A percentile compares a stretch with the other conserved stretches of the same genome.
Conservation (phyloP, 106 monocot species). For the Phalaenopsis aphrodite region DNA sequence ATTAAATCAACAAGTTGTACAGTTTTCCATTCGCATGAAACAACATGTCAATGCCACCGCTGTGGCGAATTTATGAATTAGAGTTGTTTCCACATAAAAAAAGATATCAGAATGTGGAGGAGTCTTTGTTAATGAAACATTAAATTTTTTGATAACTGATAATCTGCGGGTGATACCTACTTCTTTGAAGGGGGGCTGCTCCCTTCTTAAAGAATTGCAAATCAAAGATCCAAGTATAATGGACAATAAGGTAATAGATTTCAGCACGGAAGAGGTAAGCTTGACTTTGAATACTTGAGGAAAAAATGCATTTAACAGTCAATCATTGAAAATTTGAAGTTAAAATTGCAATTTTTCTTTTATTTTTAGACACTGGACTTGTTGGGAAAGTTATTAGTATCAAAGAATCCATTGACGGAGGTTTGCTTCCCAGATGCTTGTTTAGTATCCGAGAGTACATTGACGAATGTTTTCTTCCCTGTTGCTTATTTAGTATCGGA, state of each 20-base stretch:
- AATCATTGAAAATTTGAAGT: neutral
- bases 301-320: neutral
- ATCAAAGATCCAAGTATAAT: conserved; percentile 4
- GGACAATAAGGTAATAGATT: conserved; percentile 1
- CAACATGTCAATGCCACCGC: neutral
- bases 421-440: too few species aligned
- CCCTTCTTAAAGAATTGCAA: conserved; percentile 2
- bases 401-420: too few species aligned
- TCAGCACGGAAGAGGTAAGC: conserved; percentile 10
- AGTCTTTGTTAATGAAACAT: conserved; percentile 16
- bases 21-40: neutral
- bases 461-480: neutral
- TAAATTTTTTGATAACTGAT: conserved; percentile 12
- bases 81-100: neutral
- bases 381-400: neutral
- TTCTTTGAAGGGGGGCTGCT: neutral
- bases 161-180: conserved; percentile 16
- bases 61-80: neutral
- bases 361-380: conserved; percentile 6
- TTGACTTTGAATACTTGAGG: neutral
- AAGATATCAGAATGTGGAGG: neutral
- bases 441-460: neutral
- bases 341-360: conserved; percentile 1
- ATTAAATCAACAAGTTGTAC: neutral
- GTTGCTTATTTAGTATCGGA: neutral